Evolutionary conservation across 345 rosid genomes (phyloP), one percentile per base, ranked within the genome.

Genomic region (Luvunga scandens): DNA sequence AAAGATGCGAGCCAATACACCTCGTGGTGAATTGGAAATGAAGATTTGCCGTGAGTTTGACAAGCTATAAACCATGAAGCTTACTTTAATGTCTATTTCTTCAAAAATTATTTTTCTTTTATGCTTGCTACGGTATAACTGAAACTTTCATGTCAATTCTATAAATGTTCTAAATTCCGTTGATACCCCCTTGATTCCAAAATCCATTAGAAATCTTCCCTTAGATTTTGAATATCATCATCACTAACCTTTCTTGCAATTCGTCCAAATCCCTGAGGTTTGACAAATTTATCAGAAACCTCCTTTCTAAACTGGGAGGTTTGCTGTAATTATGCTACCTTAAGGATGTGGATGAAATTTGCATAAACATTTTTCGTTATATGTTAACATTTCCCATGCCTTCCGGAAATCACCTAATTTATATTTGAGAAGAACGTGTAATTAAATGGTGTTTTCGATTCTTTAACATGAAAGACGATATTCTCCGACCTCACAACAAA

Each of bases 11-110:
- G 83, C 83, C 9, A 84, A 85, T 73, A 82, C 87, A 34, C 87
- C 84, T 36, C 83, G 83, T 1, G 87, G 90, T 70, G 84, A 85
- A 71, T n/a, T 87, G 79, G 87, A 87, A 75, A 87, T 65, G 82
- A 84, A 33, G 89, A 87, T 66, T 53, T 87, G 57, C 53, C 85
- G 87, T 84, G 19, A 78, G 84, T 76, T n/a, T 24, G 28, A 69
- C 18, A 24, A 25, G 31, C 31, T 63, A 8, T 50, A 18, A 16
- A 53, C 57, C 67, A 14, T 27, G 25, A 61, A 61, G 65, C 25
- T 61, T 25, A 25, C 65, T 61, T 10, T 61, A 12, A 61, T 25
- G 14, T 10, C 9, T 61, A 10, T 25, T 8, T 61, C 4, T 61
- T n/a, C 33, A 25, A 0, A n/a, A 10, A 60, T 25, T 31, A 22